These are phyloP conservation scores for Phytopythium boreale DNA, from an alignment of 352 stramenopile genomes.

Conservation along the genomic window DNA sequence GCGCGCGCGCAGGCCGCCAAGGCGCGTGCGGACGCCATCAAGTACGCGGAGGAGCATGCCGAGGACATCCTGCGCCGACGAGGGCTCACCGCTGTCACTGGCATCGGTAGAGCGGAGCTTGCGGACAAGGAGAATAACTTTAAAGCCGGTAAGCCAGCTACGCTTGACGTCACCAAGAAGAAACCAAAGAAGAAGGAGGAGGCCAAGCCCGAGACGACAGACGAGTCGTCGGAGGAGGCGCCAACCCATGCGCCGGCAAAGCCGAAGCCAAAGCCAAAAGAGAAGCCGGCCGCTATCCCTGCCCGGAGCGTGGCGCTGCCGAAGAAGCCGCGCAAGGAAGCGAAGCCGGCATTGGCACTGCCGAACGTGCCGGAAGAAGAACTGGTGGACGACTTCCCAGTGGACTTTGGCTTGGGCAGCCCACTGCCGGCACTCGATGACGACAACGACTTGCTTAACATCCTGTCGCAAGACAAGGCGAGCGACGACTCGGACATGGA, in stretches of 20 bases:
- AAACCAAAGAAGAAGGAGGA: constrained; percentile 6
- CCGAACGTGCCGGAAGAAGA: constrained; percentile 10
- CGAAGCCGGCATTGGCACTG: neutral
- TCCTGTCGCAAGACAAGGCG: constrained; percentile 50
- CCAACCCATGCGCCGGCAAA: neutral
- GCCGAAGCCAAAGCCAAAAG: constrained; percentile 7
- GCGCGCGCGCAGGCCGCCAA: constrained; percentile 16
- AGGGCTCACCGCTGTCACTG: neutral
- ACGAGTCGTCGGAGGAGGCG: neutral
- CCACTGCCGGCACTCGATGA: constrained; percentile 23
- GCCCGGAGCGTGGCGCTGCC: neutral
- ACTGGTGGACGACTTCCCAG: constrained; percentile 15
- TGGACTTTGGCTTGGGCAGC: constrained; percentile 16
- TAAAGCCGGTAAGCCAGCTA: neutral
- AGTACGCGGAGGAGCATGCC: constrained; percentile 10
- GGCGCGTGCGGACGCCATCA: constrained; percentile 5
- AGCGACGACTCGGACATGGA: constrained; percentile 65
- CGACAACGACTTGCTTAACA: constrained; percentile 42
- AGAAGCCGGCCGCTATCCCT: constrained; percentile 1
- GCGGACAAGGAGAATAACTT: constrained; percentile 4
- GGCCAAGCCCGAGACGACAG: neutral
- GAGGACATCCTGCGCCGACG: constrained; percentile 3
- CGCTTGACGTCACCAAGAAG: constrained; percentile 2
- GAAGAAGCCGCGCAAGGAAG: constrained; percentile 1
- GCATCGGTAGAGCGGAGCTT: too few relatives aligned